Conservation (phyloP, 257 asterid species). For the Solanum infundibuliforme region DNA sequence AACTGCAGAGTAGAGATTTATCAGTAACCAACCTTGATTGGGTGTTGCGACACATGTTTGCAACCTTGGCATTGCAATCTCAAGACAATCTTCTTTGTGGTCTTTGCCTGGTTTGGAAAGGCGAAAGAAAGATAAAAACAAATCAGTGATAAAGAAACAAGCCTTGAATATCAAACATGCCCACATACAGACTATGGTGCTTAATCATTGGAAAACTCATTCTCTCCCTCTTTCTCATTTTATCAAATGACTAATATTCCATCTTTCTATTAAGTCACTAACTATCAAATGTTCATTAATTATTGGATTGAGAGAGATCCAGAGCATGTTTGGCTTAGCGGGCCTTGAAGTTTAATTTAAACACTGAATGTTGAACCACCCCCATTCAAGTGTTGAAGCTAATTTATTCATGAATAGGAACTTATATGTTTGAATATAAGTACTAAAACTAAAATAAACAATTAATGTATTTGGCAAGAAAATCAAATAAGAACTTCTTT, state of each 20-base stretch:
- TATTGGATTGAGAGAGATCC: background rate
- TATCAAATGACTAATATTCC: background rate
- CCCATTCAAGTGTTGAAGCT: background rate
- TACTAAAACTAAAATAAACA: background rate
- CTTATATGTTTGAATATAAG: background rate
- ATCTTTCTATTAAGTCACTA: background rate
- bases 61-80: constrained; percentile 1
- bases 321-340: background rate
- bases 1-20: background rate
- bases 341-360: background rate
- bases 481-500: background rate
- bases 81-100: constrained; percentile 2
- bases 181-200: background rate
- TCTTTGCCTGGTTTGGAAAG: background rate
- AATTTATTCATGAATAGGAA: background rate
- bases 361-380: background rate
- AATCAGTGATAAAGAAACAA: background rate
- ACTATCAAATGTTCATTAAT: background rate
- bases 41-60: constrained; percentile 1
- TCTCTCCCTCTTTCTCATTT: background rate
- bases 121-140: background rate
- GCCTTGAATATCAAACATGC: background rate
- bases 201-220: background rate
- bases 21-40: background rate
- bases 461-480: background rate